A percentile compares a stretch with the other conserved stretches of the same genome.
phyloP scores from a whole-genome alignment of 306 rosid genomes.

The Lablab purpureus region DNA sequence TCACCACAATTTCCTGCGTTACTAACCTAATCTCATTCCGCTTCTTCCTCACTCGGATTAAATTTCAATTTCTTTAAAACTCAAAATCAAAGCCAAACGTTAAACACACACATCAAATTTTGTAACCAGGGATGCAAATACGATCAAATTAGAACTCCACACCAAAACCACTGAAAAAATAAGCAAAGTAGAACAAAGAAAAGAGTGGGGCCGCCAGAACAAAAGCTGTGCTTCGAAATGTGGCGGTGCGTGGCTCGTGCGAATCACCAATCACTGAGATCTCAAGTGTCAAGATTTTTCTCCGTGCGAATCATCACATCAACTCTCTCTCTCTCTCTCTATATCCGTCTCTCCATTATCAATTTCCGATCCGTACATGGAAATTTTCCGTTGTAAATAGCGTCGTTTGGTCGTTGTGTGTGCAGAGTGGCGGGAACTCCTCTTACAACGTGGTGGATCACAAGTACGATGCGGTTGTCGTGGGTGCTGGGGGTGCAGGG shows the following conservation, averaged over 20 bases:
- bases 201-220: background rate
- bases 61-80: background rate
- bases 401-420: constrained; percentile 24
- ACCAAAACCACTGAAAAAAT: background rate
- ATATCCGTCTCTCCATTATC: background rate
- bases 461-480: constrained; percentile 87
- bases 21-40: background rate
- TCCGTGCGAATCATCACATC: constrained; percentile 53
- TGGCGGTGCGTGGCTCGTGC: constrained; percentile 95
- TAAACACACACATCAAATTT: background rate
- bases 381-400: background rate
- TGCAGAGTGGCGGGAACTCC: constrained; percentile 68
- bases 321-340: background rate
- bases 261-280: constrained; percentile 58
- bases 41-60: background rate
- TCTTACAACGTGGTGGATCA: constrained; percentile 93
- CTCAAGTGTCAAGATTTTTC: constrained; percentile 77
- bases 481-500: constrained; percentile 99
- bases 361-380: background rate
- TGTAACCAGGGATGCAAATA: background rate
- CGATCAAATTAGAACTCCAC: background rate
- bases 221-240: constrained; percentile 47
- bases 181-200: background rate
- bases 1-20: background rate
- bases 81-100: background rate